Evolutionary conservation across 495 filamentous ascomycete genomes (phyloP).

Genomic region (Penicillium herquei): DNA sequence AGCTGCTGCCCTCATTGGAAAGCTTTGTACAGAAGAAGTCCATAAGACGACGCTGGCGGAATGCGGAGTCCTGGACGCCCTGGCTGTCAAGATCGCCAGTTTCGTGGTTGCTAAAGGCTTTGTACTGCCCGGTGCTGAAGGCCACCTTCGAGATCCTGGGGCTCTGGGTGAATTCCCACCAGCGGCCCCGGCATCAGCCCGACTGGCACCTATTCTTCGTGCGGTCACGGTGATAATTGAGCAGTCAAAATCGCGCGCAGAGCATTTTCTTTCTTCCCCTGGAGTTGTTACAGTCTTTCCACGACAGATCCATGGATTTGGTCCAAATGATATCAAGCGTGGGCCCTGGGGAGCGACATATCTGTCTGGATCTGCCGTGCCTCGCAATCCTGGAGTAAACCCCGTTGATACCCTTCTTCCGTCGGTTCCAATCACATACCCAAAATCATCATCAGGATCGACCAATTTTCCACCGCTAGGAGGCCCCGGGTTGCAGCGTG

Average conservation of each 20-base stretch:
- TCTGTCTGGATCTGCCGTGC: constrained; percentile 43
- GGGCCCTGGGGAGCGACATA: constrained; percentile 48
- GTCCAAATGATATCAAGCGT: constrained; percentile 44
- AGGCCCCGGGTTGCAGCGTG: constrained; percentile 41
- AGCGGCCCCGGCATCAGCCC: constrained; percentile 57
- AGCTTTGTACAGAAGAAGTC: constrained; percentile 63
- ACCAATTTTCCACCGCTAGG: constrained; percentile 60
- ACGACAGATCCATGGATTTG: constrained; percentile 41
- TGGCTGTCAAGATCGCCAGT: constrained; percentile 73
- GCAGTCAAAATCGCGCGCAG: constrained; percentile 73
- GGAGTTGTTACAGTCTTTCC: constrained; percentile 72
- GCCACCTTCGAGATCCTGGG: constrained; percentile 32
- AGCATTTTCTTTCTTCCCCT: constrained; percentile 75
- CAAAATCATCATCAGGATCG: constrained; percentile 29
- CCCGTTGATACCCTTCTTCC: constrained; percentile 64
- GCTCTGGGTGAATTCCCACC: constrained; percentile 36
- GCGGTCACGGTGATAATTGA: constrained; percentile 77
- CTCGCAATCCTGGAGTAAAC: constrained; percentile 41
- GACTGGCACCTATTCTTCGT: constrained; percentile 71
- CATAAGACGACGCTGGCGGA: constrained; percentile 70
- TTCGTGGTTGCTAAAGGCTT: constrained; percentile 68
- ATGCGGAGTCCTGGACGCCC: constrained; percentile 71
- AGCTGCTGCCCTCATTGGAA: constrained; percentile 65
- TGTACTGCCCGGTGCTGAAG: constrained; percentile 54
- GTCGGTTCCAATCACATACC: constrained; percentile 34